Conservation (phyloP, 495 filamentous ascomycete species). For the Aspergillus avenaceus region DNA sequence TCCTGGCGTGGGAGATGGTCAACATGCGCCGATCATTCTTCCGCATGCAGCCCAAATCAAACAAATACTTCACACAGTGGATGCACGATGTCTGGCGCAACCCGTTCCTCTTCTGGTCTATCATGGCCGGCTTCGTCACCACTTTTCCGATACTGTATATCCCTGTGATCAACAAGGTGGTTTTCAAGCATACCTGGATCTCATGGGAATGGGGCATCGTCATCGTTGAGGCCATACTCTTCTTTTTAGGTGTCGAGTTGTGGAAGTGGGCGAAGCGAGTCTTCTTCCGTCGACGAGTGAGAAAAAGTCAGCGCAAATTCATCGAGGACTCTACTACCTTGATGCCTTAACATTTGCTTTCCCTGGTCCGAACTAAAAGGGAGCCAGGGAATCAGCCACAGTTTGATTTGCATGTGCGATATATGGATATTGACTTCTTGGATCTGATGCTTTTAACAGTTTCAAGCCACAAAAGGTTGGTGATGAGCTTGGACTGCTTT, state of each 20-base stretch:
- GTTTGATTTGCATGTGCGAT: background rate
- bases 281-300: slow-evolving; percentile 25
- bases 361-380: slow-evolving; percentile 9
- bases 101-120: slow-evolving; percentile 65
- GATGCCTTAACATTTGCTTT: slow-evolving; percentile 21
- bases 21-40: slow-evolving; percentile 66
- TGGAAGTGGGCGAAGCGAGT: slow-evolving; percentile 61
- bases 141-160: slow-evolving; percentile 71
- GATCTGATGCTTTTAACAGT: background rate
- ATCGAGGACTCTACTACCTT: background rate
- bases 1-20: slow-evolving; percentile 72
- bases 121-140: slow-evolving; percentile 64
- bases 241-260: slow-evolving; percentile 56
- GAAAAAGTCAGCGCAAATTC: slow-evolving; percentile 1
- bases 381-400: slow-evolving; percentile 6
- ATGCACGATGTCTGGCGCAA: slow-evolving; percentile 65
- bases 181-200: slow-evolving; percentile 64
- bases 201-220: slow-evolving; percentile 65
- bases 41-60: slow-evolving; percentile 56
- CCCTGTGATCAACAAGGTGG: slow-evolving; percentile 56
- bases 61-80: slow-evolving; percentile 51
- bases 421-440: slow-evolving; percentile 7
- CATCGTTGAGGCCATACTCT: slow-evolving; percentile 48
- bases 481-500: background rate
- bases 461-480: background rate